Evolutionary conservation across 371 early-diverging fungal genomes (phyloP), one percentile per base, ranked within the genome.

Genomic region (Lichtheimia ramosa): DNA sequence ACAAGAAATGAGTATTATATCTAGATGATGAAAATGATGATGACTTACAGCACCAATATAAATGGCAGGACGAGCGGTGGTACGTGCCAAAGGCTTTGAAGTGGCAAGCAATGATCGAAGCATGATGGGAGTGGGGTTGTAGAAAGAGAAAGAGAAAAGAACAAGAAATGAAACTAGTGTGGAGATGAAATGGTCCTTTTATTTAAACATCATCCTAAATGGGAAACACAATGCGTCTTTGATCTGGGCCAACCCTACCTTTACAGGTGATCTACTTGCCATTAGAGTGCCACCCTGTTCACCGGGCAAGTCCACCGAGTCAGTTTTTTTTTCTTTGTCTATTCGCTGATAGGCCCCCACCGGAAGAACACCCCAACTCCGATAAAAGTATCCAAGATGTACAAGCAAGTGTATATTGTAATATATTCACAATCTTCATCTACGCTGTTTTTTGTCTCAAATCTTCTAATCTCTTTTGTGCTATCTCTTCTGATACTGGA

Each of bases 281-380:
- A 34, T 59, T 59, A 59, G 15, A 59, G 51, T 34, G 40, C 18
- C 51, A 41, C 48, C 12, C 14, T 42, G 41, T 73, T 71, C 77
- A 76, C 77, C 77, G 77, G 67, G 73, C 73, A 71, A 69, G 64
- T 78, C 67, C 78, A 78, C 77, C 77, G 77, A 58, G 77, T 73
- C 76, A 72, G 27, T 43, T 60, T 60, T 59, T 60, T 53, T 55
- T 46, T 46, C 21, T 34, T 34, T 34, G 34, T 34, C 34, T 34
- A 34, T 34, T 34, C 34, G 34, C 34, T 34, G 34, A 34, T 34
- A 34, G 34, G 34, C 34, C 10, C 34, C 5, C 34, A 6, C 34
- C 34, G 34, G 34, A 34, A 34, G 34, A 10, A 34, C 34, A 34
- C 34, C 2, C 1, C 10, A 34, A 34, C 34, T 34, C 34, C 34